These are phyloP conservation scores for Boletus vinaceobasis DNA, from an alignment of 768 basidiomycete species.

Conservation along the genomic window DNA sequence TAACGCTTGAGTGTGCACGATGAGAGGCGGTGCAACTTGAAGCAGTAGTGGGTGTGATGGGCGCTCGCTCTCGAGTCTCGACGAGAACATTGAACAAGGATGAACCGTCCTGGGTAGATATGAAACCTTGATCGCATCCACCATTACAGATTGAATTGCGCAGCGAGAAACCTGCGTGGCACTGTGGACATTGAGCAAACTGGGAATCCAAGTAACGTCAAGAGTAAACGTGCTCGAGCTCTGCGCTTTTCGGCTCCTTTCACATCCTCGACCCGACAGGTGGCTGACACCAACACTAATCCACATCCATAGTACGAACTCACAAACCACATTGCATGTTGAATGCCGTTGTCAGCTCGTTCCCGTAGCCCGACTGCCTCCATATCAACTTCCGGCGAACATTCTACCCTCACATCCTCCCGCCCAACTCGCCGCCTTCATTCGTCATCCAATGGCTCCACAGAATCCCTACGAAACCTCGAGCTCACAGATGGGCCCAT, in stretches of 20 bases:
- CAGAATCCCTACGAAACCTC: slow-evolving; percentile 72
- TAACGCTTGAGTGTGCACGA: neutral
- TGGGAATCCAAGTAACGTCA: neutral
- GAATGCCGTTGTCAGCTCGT: slow-evolving; percentile 22
- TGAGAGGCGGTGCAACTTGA: neutral
- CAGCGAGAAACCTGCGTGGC: neutral
- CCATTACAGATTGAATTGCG: neutral
- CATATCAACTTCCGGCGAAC: slow-evolving; percentile 11
- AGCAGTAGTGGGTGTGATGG: neutral
- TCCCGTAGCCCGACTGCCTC: slow-evolving; percentile 16
- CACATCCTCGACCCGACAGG: neutral
- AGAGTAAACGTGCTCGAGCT: neutral
- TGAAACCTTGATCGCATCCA: neutral
- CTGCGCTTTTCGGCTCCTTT: neutral
- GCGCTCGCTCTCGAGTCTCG: neutral
- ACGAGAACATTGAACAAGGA: neutral
- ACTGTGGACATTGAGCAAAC: neutral
- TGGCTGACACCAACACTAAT: neutral
- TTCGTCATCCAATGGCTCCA: slow-evolving; percentile 46
- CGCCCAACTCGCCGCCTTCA: neutral
- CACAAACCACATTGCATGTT: neutral
- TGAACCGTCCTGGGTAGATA: neutral
- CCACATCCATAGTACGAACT: neutral
- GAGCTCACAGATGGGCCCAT: slow-evolving; percentile 70
- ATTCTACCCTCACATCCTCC: slow-evolving; percentile 4